Base-by-base conservation (phyloP, 1,284 basidiomycete genomes). In the Meira nashicola region DNA sequence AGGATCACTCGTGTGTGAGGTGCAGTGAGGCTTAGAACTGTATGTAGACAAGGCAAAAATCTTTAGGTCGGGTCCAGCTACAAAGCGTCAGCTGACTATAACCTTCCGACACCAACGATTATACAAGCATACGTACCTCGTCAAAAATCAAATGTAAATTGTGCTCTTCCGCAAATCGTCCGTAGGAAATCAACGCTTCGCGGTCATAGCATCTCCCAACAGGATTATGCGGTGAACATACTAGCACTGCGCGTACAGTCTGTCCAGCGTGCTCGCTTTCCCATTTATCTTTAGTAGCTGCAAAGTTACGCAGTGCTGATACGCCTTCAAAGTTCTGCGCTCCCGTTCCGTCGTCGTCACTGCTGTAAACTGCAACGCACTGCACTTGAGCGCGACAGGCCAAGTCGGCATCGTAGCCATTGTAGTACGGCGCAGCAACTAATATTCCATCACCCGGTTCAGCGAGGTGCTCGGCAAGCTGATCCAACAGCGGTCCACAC, bases 321-420 rank as follows among this genome's bases (percentile, higher is more conserved):
- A 2, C 23, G n/a, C 62, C 62, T 9, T 38, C 38, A 38, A 63
- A 63, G 39, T 38, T 17, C 12, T 25, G 39, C 9, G 48, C 46
- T 15, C 39, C 54, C 33, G 48, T 55, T 2, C 52, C 55, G 54
- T 59, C 49, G 23, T 44, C 46, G 21, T 33, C 12, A 10, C 37
- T 14, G 44, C 49, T 44, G 37, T 48, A 56, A 19, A 63, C 58
- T 23, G 59, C 52, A n/a, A 60, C 39, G 39, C 58, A 56, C 25
- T 37, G 25, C n/a, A 63, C 62, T 9, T 25, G 11, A 12, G 52
- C 25, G 25, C 62, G 52, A 3, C 55, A 57, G 19, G 33, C 37
- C 23, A 63, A 48, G 39, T 63, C 62, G 40, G 62, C 62, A n/a
- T 63, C 62, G 40, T 60, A 63, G 28, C 62, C 62, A 47, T 63